Percentiles rank a stretch among this genome's conserved stretches.
phyloP scores from a whole-genome alignment of 129 eudicot genomes.

The Tagetes patula region DNA sequence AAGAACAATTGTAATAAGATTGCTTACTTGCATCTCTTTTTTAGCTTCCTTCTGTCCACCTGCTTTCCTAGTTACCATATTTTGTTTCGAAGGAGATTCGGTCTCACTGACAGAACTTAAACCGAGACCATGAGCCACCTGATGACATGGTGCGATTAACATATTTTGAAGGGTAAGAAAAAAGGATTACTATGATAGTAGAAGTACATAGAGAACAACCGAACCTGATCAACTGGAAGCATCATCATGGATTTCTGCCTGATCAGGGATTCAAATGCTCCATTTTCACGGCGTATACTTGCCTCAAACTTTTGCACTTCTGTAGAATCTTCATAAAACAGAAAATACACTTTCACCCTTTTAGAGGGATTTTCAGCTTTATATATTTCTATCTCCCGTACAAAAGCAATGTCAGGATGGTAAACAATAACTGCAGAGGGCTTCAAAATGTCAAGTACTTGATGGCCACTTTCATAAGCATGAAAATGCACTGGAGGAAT shows the following conservation, averaged over 20 bases:
- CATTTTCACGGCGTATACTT: slow-evolving; percentile 88
- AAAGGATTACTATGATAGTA: not conserved
- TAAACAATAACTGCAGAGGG: slow-evolving; percentile 78
- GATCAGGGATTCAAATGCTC: slow-evolving; percentile 93
- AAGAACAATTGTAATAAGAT: not conserved
- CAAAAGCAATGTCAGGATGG: slow-evolving; percentile 93
- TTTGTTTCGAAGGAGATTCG: slow-evolving; percentile 57
- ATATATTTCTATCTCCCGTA: slow-evolving; percentile 83
- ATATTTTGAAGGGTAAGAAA: not conserved
- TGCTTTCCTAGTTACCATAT: slow-evolving; percentile 78
- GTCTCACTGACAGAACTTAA: slow-evolving; percentile 50
- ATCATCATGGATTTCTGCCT: slow-evolving; percentile 96
- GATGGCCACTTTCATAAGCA: slow-evolving; percentile 77
- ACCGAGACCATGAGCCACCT: slow-evolving; percentile 69
- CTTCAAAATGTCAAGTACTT: slow-evolving; percentile 69
- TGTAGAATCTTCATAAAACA: slow-evolving; percentile 93
- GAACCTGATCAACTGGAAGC: slow-evolving; percentile 83
- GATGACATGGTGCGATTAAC: slow-evolving; percentile 24
- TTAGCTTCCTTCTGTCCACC: slow-evolving; percentile 90
- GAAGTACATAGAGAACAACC: slow-evolving; percentile 1
- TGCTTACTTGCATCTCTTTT: slow-evolving; percentile 79
- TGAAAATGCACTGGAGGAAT: slow-evolving; percentile 74
- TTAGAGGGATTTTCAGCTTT: slow-evolving; percentile 83
- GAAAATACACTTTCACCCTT: slow-evolving; percentile 79
- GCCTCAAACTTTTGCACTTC: slow-evolving; percentile 95